Evolutionary conservation across 805 yeast genomes (phyloP), one percentile per base, ranked within the genome.

Genomic region (Candida maris): DNA sequence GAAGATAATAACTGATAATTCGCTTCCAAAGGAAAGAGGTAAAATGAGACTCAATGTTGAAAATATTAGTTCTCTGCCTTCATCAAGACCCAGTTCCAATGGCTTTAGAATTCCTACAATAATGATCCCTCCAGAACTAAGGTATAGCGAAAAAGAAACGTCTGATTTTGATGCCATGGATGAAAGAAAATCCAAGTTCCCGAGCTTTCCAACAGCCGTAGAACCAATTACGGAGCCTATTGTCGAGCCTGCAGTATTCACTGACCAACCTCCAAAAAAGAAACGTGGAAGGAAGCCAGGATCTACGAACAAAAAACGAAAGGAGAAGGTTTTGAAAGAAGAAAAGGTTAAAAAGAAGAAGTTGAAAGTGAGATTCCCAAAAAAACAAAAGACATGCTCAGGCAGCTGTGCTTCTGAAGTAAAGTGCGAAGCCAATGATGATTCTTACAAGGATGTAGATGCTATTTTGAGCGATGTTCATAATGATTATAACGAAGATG

Each of bases 231-330:
- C 37, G 6, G 45, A 38, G 16, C 35, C 39, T n/a, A 24, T 33
- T 5, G 29, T 26, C 6, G 34, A 24, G 6, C 21, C 38, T 4
- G 12, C 25, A 7, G 16, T 18, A 19, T 13, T 28, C 9, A 27
- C 15, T 7, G 37, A 29, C 14, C 35, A 30, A 20, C 42, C 42
- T 2, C 32, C 27, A 6, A 44, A 44, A 39, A 44, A 44, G 26
- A 46, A 46, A 27, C 27, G 50, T 10, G 50, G 50, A 8, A 39
- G 50, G 15, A 46, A 46, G 25, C 50, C 50, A 4, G 50, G 50
- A 10, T 46, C 50, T 7, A 46, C 46, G 6, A 46, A 43, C 27
- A 46, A 46, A 26, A 46, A 41, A 18, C 48, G 45, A 16, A 44
- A 44, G 32, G 45, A 44, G 4, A 18, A 20, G 7, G 15, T 30